Percentiles rank a stretch among this genome's conserved stretches.
Conservation (phyloP, 177 flowering plant species). For the Telopea speciosissima region DNA sequence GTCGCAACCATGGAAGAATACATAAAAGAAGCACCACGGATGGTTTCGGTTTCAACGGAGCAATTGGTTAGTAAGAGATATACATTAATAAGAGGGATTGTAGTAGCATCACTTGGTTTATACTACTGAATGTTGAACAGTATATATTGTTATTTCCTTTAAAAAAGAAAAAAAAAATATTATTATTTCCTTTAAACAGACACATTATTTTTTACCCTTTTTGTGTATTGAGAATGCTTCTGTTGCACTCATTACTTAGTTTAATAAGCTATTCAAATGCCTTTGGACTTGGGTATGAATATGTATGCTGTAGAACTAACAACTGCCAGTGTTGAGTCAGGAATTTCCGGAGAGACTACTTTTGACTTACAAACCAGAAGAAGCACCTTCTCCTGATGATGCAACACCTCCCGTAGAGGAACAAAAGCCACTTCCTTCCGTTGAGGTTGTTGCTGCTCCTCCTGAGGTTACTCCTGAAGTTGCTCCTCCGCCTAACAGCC, state of each 20-base stretch:
- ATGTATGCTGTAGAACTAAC: slow-evolving; percentile 7
- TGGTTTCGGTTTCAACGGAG: slow-evolving; percentile 67
- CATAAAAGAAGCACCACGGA: slow-evolving; percentile 87
- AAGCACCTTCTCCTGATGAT: slow-evolving; percentile 33
- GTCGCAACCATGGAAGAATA: slow-evolving; percentile 98
- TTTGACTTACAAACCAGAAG: slow-evolving; percentile 65
- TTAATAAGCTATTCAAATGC: not conserved
- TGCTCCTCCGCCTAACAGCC: slow-evolving; percentile 35
- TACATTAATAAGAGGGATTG: not conserved
- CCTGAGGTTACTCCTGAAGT: slow-evolving; percentile 19
- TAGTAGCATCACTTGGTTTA: not conserved
- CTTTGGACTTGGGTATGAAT: not conserved
- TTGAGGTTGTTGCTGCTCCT: slow-evolving; percentile 28
- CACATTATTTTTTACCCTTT: not conserved
- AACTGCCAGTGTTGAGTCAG: slow-evolving; percentile 17
- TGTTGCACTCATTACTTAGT: not conserved
- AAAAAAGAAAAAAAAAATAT: no score
- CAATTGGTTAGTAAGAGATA: slow-evolving; percentile 56
- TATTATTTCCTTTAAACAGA: no score
- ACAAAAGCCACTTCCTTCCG: slow-evolving; percentile 31
- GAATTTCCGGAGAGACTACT: slow-evolving; percentile 51
- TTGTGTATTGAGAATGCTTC: not conserved
- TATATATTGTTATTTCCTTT: no score
- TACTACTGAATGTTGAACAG: no score
- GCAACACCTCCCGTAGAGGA: slow-evolving; percentile 29